These are phyloP conservation scores for Colletotrichum gigasporum DNA, from an alignment of 2,329 filamentous ascomycete species.

Conservation along the genomic window DNA sequence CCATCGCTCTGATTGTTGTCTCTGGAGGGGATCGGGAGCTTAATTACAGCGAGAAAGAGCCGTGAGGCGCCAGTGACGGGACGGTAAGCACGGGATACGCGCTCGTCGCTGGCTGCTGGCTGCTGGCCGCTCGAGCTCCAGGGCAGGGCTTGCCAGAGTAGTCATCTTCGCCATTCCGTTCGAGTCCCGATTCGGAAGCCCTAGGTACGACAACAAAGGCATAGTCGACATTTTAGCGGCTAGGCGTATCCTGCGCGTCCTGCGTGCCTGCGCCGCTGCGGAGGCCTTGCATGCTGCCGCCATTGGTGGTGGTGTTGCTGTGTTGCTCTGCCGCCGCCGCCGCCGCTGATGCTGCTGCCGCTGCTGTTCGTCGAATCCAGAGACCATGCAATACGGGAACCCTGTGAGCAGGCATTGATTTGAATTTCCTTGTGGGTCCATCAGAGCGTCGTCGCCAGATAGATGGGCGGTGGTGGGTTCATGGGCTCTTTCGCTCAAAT, in stretches of 20 bases:
- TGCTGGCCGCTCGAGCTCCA: not conserved
- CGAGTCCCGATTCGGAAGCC: not conserved
- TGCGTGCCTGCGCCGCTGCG: not conserved
- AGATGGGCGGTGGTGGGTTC: constrained; percentile 24
- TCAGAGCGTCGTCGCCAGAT: constrained; percentile 18
- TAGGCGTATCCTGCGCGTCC: constrained; percentile 11
- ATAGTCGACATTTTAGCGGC: constrained; percentile 13
- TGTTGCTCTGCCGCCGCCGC: not conserved
- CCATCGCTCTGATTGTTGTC: constrained; percentile 9
- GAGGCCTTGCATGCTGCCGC: not conserved
- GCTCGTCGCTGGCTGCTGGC: constrained; percentile 1
- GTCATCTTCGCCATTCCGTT: not conserved
- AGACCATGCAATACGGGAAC: constrained; percentile 19
- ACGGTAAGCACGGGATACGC: not conserved
- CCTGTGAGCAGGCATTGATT: constrained; percentile 31
- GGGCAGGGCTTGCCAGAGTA: not conserved
- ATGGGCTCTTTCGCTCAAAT: constrained; percentile 5
- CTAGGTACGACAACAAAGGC: not conserved
- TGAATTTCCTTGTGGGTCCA: constrained; percentile 27
- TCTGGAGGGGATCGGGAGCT: constrained; percentile 13
- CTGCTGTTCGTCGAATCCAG: not conserved
- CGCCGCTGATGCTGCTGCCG: constrained; percentile 1
- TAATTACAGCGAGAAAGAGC: constrained; percentile 45
- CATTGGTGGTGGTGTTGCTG: not conserved
- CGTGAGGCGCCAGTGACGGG: constrained; percentile 35